phyloP scores from a whole-genome alignment of 345 rosid species.

The Turnera subulata region DNA sequence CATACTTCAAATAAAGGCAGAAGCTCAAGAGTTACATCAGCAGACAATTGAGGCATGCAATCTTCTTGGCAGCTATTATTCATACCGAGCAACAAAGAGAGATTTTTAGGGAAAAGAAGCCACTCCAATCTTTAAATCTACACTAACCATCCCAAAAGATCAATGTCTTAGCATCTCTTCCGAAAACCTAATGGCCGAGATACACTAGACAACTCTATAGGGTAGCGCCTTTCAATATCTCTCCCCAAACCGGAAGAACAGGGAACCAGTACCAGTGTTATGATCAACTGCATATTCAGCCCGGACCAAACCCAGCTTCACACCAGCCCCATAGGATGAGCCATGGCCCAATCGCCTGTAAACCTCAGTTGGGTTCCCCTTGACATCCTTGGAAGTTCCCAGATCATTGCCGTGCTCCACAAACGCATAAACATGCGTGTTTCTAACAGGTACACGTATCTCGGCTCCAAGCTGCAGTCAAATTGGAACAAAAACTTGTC shows the following conservation, averaged over 20 bases:
- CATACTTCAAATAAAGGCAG: too few species aligned
- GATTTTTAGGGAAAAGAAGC: too few species aligned
- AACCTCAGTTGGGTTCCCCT: constrained; percentile 95
- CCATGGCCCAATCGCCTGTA: constrained; percentile 91
- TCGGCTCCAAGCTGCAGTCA: constrained; percentile 84
- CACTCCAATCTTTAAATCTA: too few species aligned
- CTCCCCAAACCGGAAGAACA: constrained; percentile 96
- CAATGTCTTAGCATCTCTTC: constrained; percentile 1
- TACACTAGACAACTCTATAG: constrained; percentile 8
- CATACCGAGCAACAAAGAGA: too few species aligned
- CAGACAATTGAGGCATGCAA: too few species aligned
- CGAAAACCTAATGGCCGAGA: constrained; percentile 12
- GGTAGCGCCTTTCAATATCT: constrained; percentile 47
- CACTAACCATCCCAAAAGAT: not conserved
- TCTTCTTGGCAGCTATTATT: too few species aligned
- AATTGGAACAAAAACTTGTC: constrained; percentile 8
- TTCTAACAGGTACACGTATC: constrained; percentile 79
- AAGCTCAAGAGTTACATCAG: too few species aligned
- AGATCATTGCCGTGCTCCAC: constrained; percentile 95
- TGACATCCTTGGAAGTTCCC: constrained; percentile 92
- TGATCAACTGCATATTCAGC: constrained; percentile 98
- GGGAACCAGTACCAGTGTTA: constrained; percentile 76
- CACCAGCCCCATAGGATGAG: constrained; percentile 86
- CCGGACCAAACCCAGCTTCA: constrained; percentile 79
- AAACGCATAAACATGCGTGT: constrained; percentile 78